Conservation (phyloP, 2,329 filamentous ascomycete genomes). For the Westerdykella sp. region DNA sequence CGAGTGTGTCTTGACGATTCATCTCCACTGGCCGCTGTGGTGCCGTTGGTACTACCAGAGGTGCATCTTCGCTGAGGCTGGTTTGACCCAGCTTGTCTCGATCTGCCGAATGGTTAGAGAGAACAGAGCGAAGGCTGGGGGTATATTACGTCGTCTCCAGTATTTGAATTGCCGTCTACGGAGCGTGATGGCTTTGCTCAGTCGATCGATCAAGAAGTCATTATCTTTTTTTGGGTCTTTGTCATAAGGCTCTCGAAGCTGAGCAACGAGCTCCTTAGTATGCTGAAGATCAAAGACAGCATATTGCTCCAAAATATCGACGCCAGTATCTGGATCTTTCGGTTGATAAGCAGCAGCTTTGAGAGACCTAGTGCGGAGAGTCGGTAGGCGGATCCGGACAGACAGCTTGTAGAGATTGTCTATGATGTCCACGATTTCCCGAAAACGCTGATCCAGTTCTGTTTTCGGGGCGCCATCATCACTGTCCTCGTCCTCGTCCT, state of each 20-base stretch:
- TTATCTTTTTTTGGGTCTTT: constrained; percentile 7
- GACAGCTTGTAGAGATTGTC: constrained; percentile 36
- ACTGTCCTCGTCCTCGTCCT: constrained; percentile 20
- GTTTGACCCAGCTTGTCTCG: constrained; percentile 30
- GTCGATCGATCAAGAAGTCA: constrained; percentile 19
- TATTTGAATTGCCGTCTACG: constrained; percentile 36
- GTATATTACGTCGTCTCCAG: constrained; percentile 25
- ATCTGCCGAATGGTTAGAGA: constrained; percentile 10
- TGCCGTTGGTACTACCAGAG: background rate
- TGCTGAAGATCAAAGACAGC: constrained; percentile 25
- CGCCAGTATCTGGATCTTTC: constrained; percentile 32
- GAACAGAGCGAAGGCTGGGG: background rate
- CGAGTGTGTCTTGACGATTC: constrained; percentile 11
- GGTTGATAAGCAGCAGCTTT: constrained; percentile 31
- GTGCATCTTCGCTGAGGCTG: constrained; percentile 17
- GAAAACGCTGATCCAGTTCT: constrained; percentile 32
- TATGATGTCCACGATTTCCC: constrained; percentile 33
- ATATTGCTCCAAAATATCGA: constrained; percentile 30
- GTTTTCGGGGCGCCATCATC: constrained; percentile 17
- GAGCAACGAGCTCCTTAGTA: constrained; percentile 23
- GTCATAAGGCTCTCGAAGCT: constrained; percentile 15
- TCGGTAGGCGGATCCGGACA: constrained; percentile 33
- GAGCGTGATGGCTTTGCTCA: constrained; percentile 28
- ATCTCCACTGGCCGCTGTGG: constrained; percentile 5
- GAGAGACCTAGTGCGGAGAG: constrained; percentile 28